A percentile compares a stretch with the other conserved stretches of the same genome.
These are phyloP conservation scores for Aspergillus neoniger DNA, from an alignment of 2,329 filamentous ascomycete species.

Conservation along the genomic window DNA sequence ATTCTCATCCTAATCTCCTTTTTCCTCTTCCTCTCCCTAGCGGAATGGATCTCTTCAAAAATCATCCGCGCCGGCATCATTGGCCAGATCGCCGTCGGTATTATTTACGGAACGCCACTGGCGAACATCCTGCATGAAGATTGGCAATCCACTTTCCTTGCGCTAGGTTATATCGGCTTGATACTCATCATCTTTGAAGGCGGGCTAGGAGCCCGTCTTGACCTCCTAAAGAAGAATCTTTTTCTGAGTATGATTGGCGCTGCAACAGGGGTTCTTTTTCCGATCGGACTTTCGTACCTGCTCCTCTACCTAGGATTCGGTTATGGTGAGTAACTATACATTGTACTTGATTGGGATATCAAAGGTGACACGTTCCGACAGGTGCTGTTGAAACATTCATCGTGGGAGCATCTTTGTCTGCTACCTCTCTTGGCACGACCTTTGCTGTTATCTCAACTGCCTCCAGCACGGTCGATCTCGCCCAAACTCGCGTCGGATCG, in stretches of 20 bases:
- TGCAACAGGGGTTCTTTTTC: constrained; percentile 48
- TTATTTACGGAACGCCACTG: constrained; percentile 50
- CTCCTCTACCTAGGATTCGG: constrained; percentile 48
- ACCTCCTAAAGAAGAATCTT: constrained; percentile 51
- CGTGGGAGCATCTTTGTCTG: constrained; percentile 32
- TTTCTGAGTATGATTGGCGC: constrained; percentile 46
- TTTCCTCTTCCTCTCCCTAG: constrained; percentile 47
- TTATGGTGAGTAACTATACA: constrained; percentile 31
- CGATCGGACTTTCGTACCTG: constrained; percentile 49
- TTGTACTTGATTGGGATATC: neutral
- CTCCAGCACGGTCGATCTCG: constrained; percentile 41
- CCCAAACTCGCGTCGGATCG: constrained; percentile 47
- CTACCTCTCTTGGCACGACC: constrained; percentile 35
- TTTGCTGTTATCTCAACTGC: constrained; percentile 35
- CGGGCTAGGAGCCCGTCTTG: constrained; percentile 50
- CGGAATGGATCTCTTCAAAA: constrained; percentile 46
- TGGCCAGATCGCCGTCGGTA: constrained; percentile 51
- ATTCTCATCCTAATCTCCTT: constrained; percentile 50
- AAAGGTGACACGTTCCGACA: constrained; percentile 2
- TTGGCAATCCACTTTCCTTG: constrained; percentile 52
- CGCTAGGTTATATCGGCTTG: constrained; percentile 51
- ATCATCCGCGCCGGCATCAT: constrained; percentile 50
- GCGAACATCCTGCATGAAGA: constrained; percentile 46
- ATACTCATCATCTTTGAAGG: constrained; percentile 55
- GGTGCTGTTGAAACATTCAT: constrained; percentile 37